Conservation (phyloP, 1,139 yeast species). For the Entelexis paramagnoliae region DNA sequence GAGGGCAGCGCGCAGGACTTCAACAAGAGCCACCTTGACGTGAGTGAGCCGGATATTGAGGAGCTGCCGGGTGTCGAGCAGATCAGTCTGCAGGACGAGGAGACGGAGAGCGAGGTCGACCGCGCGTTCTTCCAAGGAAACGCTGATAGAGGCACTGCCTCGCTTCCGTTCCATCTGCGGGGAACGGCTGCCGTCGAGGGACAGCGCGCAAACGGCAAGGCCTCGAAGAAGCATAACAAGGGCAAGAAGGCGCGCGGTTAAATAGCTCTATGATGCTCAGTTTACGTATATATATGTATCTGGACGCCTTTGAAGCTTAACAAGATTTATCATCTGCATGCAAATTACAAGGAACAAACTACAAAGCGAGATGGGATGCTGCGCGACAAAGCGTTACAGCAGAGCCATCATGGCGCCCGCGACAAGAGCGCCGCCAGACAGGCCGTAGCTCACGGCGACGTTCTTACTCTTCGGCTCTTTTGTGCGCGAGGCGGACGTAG, state of each 20-base stretch:
- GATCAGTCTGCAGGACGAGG: slow-evolving; percentile 53
- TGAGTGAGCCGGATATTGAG: slow-evolving; percentile 37
- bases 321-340: no score
- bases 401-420: slow-evolving; percentile 16
- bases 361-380: background rate
- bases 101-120: slow-evolving; percentile 70
- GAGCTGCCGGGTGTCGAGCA: slow-evolving; percentile 28
- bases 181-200: slow-evolving; percentile 24
- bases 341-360: background rate
- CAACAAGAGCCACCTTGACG: slow-evolving; percentile 37
- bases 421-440: slow-evolving; percentile 13
- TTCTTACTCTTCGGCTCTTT: slow-evolving; percentile 7
- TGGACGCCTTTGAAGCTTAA: no score
- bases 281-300: no score
- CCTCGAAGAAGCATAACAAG: slow-evolving; percentile 66
- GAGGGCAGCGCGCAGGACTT: slow-evolving; percentile 44
- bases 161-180: slow-evolving; percentile 62
- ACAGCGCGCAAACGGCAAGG: slow-evolving; percentile 10
- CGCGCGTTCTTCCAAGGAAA: slow-evolving; percentile 70
- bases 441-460: slow-evolving; percentile 1
- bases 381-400: background rate
- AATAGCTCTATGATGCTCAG: background rate
- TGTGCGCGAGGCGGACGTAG: slow-evolving; percentile 2
- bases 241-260: slow-evolving; percentile 48
- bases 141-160: slow-evolving; percentile 50